Percentiles rank a stretch among this genome's conserved stretches.
Conservation (phyloP, 1,139 yeast species). For the Oligophagozyma castellii region DNA sequence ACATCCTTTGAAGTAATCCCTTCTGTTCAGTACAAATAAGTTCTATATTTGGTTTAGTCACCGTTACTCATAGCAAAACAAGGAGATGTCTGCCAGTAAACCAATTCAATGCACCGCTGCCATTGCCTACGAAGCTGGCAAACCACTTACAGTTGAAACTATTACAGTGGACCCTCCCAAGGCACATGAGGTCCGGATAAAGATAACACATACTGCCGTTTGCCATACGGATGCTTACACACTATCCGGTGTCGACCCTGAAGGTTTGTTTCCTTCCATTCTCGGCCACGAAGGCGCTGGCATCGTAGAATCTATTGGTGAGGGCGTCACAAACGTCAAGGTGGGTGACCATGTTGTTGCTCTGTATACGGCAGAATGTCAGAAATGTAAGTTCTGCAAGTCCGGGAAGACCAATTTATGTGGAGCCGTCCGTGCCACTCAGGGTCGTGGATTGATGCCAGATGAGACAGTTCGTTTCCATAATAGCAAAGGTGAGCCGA, state of each 20-base stretch:
- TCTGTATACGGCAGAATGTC: constrained; percentile 91
- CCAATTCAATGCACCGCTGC: constrained; percentile 90
- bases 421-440: constrained; percentile 81
- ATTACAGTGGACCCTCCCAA: constrained; percentile 86
- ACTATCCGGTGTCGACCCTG: constrained; percentile 87
- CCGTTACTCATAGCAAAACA: background rate
- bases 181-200: constrained; percentile 94
- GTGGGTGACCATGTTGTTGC: constrained; percentile 87
- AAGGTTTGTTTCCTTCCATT: constrained; percentile 86
- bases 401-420: constrained; percentile 94
- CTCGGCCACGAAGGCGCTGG: constrained; percentile 98
- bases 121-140: constrained; percentile 90
- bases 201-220: constrained; percentile 78
- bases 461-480: constrained; percentile 85
- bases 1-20: too few relatives aligned
- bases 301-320: constrained; percentile 83
- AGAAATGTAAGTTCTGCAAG: constrained; percentile 86
- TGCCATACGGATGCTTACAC: constrained; percentile 99
- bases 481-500: constrained; percentile 63
- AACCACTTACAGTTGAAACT: constrained; percentile 76
- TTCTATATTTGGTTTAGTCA: background rate
- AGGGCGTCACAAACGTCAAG: constrained; percentile 77
- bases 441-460: constrained; percentile 88
- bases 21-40: too few relatives aligned
- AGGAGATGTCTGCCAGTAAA: constrained; percentile 32